Base-by-base conservation (phyloP, 495 filamentous ascomycete genomes). In the Poronia punctata region DNA sequence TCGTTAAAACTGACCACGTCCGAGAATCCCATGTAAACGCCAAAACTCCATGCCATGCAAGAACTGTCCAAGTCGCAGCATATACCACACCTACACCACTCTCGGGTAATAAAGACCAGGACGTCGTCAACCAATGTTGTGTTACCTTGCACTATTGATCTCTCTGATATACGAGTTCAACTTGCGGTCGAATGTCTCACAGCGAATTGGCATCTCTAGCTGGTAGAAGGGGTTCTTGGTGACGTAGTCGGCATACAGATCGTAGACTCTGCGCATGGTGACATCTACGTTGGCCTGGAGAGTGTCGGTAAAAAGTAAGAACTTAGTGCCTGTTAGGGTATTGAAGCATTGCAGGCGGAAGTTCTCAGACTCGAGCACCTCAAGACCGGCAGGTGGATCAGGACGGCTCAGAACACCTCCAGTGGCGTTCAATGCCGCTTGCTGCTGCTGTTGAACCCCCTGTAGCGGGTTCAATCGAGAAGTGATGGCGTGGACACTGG, bases 151-250 rank as follows among this genome's bases (percentile, higher is more conserved):
- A 42, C 59, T 73, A 38, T 78, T 78, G 30, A 74, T 64, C 49
- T 74, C 73, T 53, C 80, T 71, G 26, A 90, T 74, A 56, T 84
- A 86, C 35, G 72, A 80, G 52, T 71, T 73, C 53, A 98, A 62
- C 64, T 83, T 82, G 55, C 92, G 70, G 54, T 98, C 92, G 65
- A 95, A 98, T 38, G 82, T 81, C 62, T 97, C 92, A 65, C 89
- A 94, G 45, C 92, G 71, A 27, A 98, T 78, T 35, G 92, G 92
- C 92, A 97, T 98, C 70, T 98, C 92, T 20, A 90, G 71, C 59
- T 89, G 85, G 64, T 97, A 97, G 56, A 98, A 98, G 7, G 93
- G 93, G 64, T 97, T 98, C 72, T 97, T 97, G 88, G 95, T 95
- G 52, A 97, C 92, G 63, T 84, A 96, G 65, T 98, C 93, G 22